Percentiles rank a stretch among this genome's conserved stretches.
Evolutionary conservation across 2,329 filamentous ascomycete species (phyloP).

Genomic region (Fusarium bactridioides): DNA sequence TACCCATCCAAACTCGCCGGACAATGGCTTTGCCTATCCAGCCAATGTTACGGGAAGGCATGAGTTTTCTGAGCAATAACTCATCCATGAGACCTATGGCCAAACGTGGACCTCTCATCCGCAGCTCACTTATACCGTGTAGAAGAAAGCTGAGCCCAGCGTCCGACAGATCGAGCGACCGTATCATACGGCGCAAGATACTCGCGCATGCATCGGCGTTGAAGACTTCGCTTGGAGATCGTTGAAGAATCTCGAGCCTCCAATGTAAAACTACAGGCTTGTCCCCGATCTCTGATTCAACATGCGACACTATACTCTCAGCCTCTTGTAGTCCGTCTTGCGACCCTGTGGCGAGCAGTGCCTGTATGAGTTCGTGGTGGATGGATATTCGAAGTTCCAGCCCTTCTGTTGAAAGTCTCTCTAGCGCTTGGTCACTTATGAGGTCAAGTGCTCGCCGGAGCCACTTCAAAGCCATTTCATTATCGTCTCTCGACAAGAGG

Average conservation of each 20-base stretch:
- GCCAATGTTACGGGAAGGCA: constrained; percentile 55
- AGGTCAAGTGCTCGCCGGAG: constrained; percentile 71
- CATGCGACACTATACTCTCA: constrained; percentile 62
- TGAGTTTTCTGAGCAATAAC: constrained; percentile 66
- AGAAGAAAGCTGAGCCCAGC: constrained; percentile 71
- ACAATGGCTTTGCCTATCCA: constrained; percentile 77
- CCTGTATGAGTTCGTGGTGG: constrained; percentile 68
- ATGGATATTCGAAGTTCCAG: constrained; percentile 72
- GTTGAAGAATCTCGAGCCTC: constrained; percentile 71
- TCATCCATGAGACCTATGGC: constrained; percentile 66
- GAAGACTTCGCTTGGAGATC: constrained; percentile 55
- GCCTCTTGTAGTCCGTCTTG: constrained; percentile 59
- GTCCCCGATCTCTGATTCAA: constrained; percentile 70
- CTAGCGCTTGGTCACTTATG: constrained; percentile 63
- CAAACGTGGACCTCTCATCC: constrained; percentile 58
- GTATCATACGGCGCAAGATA: constrained; percentile 69
- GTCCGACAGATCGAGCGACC: constrained; percentile 66
- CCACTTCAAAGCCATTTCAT: constrained; percentile 72
- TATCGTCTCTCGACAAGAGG: constrained; percentile 60
- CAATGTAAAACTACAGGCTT: constrained; percentile 72
- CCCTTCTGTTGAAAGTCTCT: constrained; percentile 65
- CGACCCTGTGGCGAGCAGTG: constrained; percentile 58
- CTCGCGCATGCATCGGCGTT: constrained; percentile 57
- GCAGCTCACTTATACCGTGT: constrained; percentile 72
- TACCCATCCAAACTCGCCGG: constrained; percentile 72